Evolutionary conservation across 495 filamentous ascomycete species (phyloP), one percentile per base, ranked within the genome.

Genomic region (Bombardia bombarda): DNA sequence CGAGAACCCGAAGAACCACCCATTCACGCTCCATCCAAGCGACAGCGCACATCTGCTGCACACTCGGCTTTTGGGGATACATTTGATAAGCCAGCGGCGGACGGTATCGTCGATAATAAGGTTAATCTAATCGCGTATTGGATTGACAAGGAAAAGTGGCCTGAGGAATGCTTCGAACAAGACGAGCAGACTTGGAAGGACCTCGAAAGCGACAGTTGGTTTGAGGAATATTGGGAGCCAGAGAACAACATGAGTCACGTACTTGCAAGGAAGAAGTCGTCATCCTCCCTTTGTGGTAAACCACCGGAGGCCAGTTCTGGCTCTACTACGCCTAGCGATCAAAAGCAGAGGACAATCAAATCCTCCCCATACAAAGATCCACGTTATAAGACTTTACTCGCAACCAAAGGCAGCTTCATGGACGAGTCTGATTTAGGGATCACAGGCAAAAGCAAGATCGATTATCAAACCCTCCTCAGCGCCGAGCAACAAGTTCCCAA

Each of bases 391-490:
- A 50, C 33, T 4, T 20, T 63, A 8, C 66, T 72, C 43, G 45
- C 22, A 5, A 57, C 55, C n/a, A 62, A 63, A 32, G 61, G 62
- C n/a, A 64, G 60, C 47, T 73, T 58, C 38, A 70, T 72, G 65
- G 12, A 38, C 4, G 39, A 63, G 39, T 65, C 43, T 5, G 34
- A 58, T 5, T 21, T 54, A 10, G 56, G 49, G 33, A 58, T 70
- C 34, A 51, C 51, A 0, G 17, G 55, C 20, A 42, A 24, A 38
- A 68, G 56, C 41, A 51, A 56, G 20, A 32, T 2, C 2, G 13
- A 53, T 35, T 69, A 38, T 41, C 28, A 36, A 25, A 49, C n/a
- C n/a, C 36, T 74, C 2, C 57, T 72, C 21, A 17, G 45, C 4
- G 36, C 16, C 7, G 40, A 60, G n/a, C 56, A 67, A 43, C 31